Percentiles rank a stretch among this genome's conserved stretches.
phyloP scores from a whole-genome alignment of 2,329 filamentous ascomycete genomes.

The Conoideocrella luteorostrata region DNA sequence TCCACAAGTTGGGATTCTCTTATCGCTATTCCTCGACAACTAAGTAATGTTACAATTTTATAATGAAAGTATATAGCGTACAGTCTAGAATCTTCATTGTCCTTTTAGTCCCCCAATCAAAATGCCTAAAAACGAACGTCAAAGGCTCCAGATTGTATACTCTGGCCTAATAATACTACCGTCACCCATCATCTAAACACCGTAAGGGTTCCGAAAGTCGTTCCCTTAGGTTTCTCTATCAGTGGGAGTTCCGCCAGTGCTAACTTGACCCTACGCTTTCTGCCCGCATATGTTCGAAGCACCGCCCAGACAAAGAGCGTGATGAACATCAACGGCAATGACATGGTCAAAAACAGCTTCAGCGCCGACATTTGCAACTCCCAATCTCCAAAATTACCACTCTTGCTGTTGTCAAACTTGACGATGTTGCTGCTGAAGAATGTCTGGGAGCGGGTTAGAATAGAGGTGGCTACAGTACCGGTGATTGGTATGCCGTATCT shows the following conservation, averaged over 20 bases:
- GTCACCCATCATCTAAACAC: no score
- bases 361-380: neutral
- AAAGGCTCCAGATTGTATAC: no score
- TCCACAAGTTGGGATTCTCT: no score
- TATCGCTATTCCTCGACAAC: no score
- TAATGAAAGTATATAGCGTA: no score
- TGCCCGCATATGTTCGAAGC: neutral
- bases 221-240: neutral
- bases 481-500: slow-evolving; percentile 9
- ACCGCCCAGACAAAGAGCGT: neutral
- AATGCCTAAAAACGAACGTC: no score
- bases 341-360: neutral
- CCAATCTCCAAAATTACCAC: neutral
- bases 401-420: neutral
- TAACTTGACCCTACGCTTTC: neutral
- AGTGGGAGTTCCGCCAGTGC: neutral
- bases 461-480: neutral
- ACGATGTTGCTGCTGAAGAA: slow-evolving; percentile 20
- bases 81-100: no score
- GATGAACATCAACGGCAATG: neutral
- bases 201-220: no score
- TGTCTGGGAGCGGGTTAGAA: slow-evolving; percentile 18
- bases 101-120: no score
- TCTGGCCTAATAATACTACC: no score
- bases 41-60: no score